Conservation (phyloP, 805 yeast species). For the Saturnispora dispora region DNA sequence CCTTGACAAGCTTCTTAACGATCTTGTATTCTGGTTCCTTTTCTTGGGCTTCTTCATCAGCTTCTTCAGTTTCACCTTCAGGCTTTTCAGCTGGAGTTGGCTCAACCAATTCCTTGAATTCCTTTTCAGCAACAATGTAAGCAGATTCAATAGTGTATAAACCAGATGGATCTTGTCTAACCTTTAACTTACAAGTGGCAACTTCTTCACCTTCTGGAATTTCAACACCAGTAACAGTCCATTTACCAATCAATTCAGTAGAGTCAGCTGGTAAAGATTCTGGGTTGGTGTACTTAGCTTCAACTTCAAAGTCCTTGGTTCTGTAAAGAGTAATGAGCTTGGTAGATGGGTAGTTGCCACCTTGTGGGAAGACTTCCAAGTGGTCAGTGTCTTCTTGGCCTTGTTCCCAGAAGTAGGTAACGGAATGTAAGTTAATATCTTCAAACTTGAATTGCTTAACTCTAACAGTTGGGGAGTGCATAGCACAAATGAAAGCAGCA, state of each 20-base stretch:
- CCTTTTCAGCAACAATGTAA: constrained; percentile 85
- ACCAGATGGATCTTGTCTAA: constrained; percentile 96
- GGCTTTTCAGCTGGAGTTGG: constrained; percentile 33
- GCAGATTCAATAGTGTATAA: constrained; percentile 91
- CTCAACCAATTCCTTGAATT: constrained; percentile 82
- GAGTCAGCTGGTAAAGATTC: constrained; percentile 65
- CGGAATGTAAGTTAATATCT: constrained; percentile 86
- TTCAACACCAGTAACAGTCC: constrained; percentile 81
- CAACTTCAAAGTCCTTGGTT: constrained; percentile 76
- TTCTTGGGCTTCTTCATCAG: constrained; percentile 35
- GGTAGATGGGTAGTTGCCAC: constrained; percentile 88
- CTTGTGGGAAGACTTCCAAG: constrained; percentile 94
- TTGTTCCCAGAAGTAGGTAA: constrained; percentile 91
- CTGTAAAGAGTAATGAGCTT: constrained; percentile 92
- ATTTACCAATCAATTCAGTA: constrained; percentile 60
- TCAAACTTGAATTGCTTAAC: constrained; percentile 98
- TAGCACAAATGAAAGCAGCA: constrained; percentile 97
- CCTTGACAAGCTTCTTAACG: constrained; percentile 91
- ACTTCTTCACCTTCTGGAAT: constrained; percentile 67
- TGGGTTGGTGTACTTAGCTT: constrained; percentile 77
- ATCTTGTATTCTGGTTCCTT: constrained; percentile 80
- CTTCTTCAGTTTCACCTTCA: constrained; percentile 35
- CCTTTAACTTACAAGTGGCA: constrained; percentile 82
- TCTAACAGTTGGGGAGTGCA: constrained; percentile 97
- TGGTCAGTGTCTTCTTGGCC: constrained; percentile 86